Evolutionary conservation across 2,329 filamentous ascomycete genomes (phyloP), one percentile per base, ranked within the genome.

Genomic region (Alternaria viburni): DNA sequence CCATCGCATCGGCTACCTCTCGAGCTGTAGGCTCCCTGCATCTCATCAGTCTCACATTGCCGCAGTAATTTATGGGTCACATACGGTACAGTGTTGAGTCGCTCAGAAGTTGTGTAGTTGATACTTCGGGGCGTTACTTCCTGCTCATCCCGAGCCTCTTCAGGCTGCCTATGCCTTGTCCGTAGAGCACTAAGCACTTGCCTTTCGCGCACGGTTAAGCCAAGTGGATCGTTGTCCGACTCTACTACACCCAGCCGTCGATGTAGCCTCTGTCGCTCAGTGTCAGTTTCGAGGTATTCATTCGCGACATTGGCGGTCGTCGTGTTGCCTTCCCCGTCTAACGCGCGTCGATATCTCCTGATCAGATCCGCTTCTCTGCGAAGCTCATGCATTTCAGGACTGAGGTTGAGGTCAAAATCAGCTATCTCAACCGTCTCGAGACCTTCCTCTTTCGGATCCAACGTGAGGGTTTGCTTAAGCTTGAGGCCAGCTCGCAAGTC

Each of bases 401-500:
- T 69, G 25, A 79, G 54, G n/a, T 69, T 74, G 47, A 75, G 25
- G 32, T 79, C 75, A 47, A 77, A 83, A 59, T 90, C 88, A 8
- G 86, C 83, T 12, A 90, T 83, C 47, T 84, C 81, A 17, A 90
- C 75, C 62, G 86, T 86, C 58, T 88, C 84, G 54, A 89, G 86
- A 4, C 84, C 84, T 25, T 86, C 84, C 28, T 83, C 81, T 56
- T 87, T 84, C 13, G 84, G 83, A 68, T 89, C 86, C 45, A 95
- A 83, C 26, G 86, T 82, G 28, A 96, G 83, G 30, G 91, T 86
- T 75, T 96, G 92, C 49, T 90, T 88, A 55, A 88, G 85, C 50
- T 86, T 83, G 65, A 93, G 89, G 21, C 89, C 87, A 69, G 84
- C 87, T 28, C 92, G 86, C 54, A 92, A 81, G 78, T 96, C 92